phyloP scores from a whole-genome alignment of 106 monocot species.

The Dactylorhiza incarnata region DNA sequence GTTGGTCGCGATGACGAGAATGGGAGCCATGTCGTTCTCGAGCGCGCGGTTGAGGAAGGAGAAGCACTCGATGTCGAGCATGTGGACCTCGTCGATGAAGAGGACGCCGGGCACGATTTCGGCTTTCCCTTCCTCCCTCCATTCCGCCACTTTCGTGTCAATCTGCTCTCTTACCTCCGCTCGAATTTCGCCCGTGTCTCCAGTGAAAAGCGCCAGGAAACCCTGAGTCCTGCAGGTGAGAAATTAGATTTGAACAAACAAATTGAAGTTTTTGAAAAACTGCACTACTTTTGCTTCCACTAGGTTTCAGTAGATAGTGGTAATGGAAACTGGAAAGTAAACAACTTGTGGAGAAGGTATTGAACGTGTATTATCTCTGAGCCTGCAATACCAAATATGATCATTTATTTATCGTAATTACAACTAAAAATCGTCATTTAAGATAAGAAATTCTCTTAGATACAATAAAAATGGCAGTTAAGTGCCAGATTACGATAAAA shows the following conservation, averaged over 20 bases:
- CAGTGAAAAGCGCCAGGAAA: constrained; percentile 92
- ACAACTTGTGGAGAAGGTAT: too few relatives aligned
- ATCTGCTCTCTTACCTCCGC: constrained; percentile 93
- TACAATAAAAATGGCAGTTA: too few relatives aligned
- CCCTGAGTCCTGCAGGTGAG: constrained; percentile 68
- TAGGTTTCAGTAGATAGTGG: too few relatives aligned
- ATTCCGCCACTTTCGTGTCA: constrained; percentile 88
- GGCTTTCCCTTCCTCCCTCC: constrained; percentile 94
- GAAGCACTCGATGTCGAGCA: constrained; percentile 99
- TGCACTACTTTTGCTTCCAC: too few relatives aligned
- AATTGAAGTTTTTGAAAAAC: neutral
- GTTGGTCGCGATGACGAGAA: constrained; percentile 85
- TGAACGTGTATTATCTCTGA: too few relatives aligned
- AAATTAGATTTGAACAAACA: neutral
- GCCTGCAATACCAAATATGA: too few relatives aligned
- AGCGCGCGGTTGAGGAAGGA: constrained; percentile 91
- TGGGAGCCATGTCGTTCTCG: constrained; percentile 90
- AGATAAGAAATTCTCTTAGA: too few relatives aligned
- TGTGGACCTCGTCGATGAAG: constrained; percentile 97
- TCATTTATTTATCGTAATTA: too few relatives aligned
- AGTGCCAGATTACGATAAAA: too few relatives aligned
- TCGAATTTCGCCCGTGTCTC: constrained; percentile 92
- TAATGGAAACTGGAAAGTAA: too few relatives aligned
- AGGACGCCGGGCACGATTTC: constrained; percentile 90
- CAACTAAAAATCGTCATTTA: too few relatives aligned